Base-by-base conservation (phyloP, 345 rosid genomes). In the Ceriops zippeliana region DNA sequence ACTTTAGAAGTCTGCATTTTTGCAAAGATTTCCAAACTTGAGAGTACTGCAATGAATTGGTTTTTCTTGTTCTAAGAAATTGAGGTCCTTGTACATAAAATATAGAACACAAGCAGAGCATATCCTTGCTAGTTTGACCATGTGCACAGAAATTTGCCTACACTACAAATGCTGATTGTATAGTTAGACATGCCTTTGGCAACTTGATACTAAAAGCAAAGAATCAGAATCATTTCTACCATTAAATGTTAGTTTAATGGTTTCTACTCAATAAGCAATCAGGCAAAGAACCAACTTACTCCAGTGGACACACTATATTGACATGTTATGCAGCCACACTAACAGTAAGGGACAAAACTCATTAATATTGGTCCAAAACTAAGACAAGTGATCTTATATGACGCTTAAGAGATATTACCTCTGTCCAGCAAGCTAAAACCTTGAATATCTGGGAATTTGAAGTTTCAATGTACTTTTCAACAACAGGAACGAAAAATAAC, bases 401-500 rank as follows among this genome's bases (percentile, higher is more conserved):
- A 63, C 17, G 27, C 35, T 27, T 30, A 57, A 15, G 17, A 35
- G 62, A 52, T 30, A 61, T 30, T 90, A 93, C 98, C 97, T 88
- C 84, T 70, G 83, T 82, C 97, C 98, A 93, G 92, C 95, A 84
- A 53, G 86, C 76, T 42, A 91, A 70, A 26, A 73, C 61, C 78
- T 62, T 83, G 82, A 84, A 88, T n/a, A 89, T 73, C 77, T 77
- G 72, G 63, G 67, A 88, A 70, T 91, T 83, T 65, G 98, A 91
- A 76, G 80, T 83, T 79, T 93, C 96, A 63, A 93, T 83, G 81
- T 81, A 89, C 76, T 89, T 93, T 82, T 85, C 75, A 68, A 91
- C 74, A 32, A 84, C 88, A 63, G 98, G 97, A 80, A 91, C 92
- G 63, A 91, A 83, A 75, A 89, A 93, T 76, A 93, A 77, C 62